Evolutionary conservation across 2,329 filamentous ascomycete species (phyloP), one percentile per base, ranked within the genome.

Genomic region (Penicillium sclerotiorum): DNA sequence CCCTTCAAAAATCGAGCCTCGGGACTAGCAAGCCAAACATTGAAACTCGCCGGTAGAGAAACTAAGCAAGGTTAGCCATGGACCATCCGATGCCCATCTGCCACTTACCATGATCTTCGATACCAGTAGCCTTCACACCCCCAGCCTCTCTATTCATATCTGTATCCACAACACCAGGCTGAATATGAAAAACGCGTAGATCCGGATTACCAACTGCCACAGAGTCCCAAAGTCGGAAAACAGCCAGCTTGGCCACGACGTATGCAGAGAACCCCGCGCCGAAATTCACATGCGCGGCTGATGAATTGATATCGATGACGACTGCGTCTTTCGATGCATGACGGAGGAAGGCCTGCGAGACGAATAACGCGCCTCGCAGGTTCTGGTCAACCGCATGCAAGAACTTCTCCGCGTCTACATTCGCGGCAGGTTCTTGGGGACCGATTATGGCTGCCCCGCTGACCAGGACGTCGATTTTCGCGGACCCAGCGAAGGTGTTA

Each of bases 1-100:
- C 72, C 68, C 33, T 71, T 75, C 21, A 81, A 57, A 52, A 81
- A 80, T 5, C 53, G 58, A 0, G 78, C 77, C 53, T 81, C 76
- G 1, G 70, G 56, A 21, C 69, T 73, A 0, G 73, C 67, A 21
- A 74, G 60, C 77, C 77, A 80, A 5, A 79, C 67, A 3, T 63
- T 50, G 56, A 79, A 80, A 48, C 72, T 61, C 0, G 63, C 73
- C 1, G 73, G 63, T 8, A 79, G 69, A 30, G 42, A 47, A 13
- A 49, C 52, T 52, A 18, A 28, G 11, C 6, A 32, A 23, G 8
- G 36, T 54, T 35, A 51, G 39, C 17, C 28, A 50, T 66, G 15
- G 20, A 11, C 21, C 13, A 30, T 32, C 22, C 15, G 8, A 12
- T 21, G 21, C 22, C 3, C 8, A 2, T 15, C 37, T 43, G 7